A percentile compares a stretch with the other conserved stretches of the same genome.
phyloP scores from a whole-genome alignment of 768 basidiomycete species.

The Lactarius indigo region DNA sequence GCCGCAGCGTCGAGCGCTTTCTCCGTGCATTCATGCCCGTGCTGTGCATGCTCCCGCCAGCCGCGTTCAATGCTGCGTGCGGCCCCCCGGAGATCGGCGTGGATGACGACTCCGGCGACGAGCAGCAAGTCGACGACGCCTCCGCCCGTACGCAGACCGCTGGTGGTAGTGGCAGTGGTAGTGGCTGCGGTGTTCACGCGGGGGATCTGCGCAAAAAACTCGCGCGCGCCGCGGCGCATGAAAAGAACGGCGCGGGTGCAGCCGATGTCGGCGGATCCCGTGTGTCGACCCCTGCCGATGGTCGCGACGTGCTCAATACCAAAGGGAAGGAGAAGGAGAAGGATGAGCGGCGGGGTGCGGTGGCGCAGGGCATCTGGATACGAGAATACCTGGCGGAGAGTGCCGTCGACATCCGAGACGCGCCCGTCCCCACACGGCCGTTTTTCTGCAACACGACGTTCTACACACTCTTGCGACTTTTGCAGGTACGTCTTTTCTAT shows the following conservation, averaged over 20 bases:
- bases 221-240: slow-evolving; percentile 68
- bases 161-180: slow-evolving; percentile 28
- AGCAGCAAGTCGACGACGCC: slow-evolving; percentile 18
- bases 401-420: slow-evolving; percentile 27
- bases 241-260: slow-evolving; percentile 35
- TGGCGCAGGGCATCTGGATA: slow-evolving; percentile 17
- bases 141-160: slow-evolving; percentile 2
- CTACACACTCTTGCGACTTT: slow-evolving; percentile 81
- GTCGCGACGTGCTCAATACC: neutral
- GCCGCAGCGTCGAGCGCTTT: slow-evolving; percentile 80
- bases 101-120: slow-evolving; percentile 33
- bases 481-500: slow-evolving; percentile 62
- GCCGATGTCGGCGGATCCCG: slow-evolving; percentile 19
- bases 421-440: slow-evolving; percentile 40
- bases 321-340: slow-evolving; percentile 22
- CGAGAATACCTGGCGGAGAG: slow-evolving; percentile 22
- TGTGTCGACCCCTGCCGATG: slow-evolving; percentile 22
- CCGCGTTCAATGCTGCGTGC: slow-evolving; percentile 63
- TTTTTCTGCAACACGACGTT: slow-evolving; percentile 93
- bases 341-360: neutral
- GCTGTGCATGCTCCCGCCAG: slow-evolving; percentile 66
- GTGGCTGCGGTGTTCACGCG: slow-evolving; percentile 29
- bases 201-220: slow-evolving; percentile 64
- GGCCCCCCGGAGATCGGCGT: slow-evolving; percentile 51
- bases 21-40: slow-evolving; percentile 80